Percentiles rank a stretch among this genome's conserved stretches.
Conservation (phyloP, 2,329 filamentous ascomycete species). For the Grosmannia clavigera region DNA sequence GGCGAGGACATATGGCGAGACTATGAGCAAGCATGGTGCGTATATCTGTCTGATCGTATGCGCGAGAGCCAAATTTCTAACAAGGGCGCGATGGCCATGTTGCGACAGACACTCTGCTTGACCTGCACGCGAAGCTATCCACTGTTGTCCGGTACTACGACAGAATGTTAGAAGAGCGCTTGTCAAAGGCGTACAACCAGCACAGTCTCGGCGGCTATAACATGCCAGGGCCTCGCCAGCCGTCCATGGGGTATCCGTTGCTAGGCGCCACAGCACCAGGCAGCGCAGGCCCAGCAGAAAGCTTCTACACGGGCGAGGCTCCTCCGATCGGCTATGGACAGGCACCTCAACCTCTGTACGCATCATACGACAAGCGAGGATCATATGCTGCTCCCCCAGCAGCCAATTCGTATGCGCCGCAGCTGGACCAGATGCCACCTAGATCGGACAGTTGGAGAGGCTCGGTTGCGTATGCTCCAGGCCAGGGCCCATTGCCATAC, state of each 20-base stretch:
- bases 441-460: constrained; percentile 39
- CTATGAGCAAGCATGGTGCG: constrained; percentile 95
- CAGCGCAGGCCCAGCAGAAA: constrained; percentile 51
- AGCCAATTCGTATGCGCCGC: constrained; percentile 28
- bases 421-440: constrained; percentile 24
- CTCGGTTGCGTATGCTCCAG: constrained; percentile 21
- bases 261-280: constrained; percentile 38
- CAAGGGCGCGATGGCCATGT: background rate
- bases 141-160: constrained; percentile 97
- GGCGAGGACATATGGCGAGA: constrained; percentile 91
- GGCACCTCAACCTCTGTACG: constrained; percentile 31
- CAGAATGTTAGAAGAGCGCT: constrained; percentile 88
- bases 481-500: constrained; percentile 21
- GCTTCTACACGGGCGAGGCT: constrained; percentile 61
- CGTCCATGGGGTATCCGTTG: constrained; percentile 57
- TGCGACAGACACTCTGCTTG: constrained; percentile 67
- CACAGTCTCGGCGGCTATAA: constrained; percentile 57
- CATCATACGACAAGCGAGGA: constrained; percentile 29
- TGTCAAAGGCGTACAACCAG: constrained; percentile 86
- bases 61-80: background rate
- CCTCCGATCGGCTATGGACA: constrained; percentile 33
- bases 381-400: constrained; percentile 24
- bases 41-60: background rate
- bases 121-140: constrained; percentile 87
- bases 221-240: constrained; percentile 31